Percentiles rank a stretch among this genome's conserved stretches.
phyloP scores from a whole-genome alignment of 176 grass and related monocot species.

The Juncus effusus region DNA sequence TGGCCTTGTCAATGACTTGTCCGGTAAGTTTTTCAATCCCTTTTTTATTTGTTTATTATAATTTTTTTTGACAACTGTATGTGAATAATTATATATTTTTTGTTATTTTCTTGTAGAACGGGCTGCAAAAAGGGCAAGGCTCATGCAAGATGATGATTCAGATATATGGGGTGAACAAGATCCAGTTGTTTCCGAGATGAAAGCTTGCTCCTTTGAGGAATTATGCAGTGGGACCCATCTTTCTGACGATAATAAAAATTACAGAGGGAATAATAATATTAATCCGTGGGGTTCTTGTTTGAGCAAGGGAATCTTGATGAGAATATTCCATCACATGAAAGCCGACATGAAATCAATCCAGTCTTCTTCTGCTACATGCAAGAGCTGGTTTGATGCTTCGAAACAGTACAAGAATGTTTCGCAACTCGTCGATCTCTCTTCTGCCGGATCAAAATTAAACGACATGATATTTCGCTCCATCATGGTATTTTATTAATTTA shows the following conservation, averaged over 20 bases:
- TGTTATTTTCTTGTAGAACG: conserved; percentile 47
- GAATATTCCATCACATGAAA: conserved; percentile 89
- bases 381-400: conserved; percentile 52
- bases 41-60: conserved; percentile 17
- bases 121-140: conserved; percentile 66
- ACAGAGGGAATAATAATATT: conserved; percentile 27
- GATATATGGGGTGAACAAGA: conserved; percentile 51
- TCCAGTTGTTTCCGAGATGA: conserved; percentile 51
- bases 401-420: conserved; percentile 69
- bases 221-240: conserved; percentile 40
- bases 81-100: background rate
- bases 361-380: conserved; percentile 78
- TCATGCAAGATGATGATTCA: conserved; percentile 55
- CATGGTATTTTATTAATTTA: conserved; percentile 59
- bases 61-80: background rate
- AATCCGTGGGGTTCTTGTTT: conserved; percentile 44
- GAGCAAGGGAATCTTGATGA: conserved; percentile 53
- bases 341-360: conserved; percentile 76
- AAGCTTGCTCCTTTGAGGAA: conserved; percentile 78
- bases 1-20: conserved; percentile 33
- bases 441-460: conserved; percentile 63
- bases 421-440: conserved; percentile 73
- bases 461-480: conserved; percentile 54
- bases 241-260: conserved; percentile 34
- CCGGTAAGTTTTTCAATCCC: conserved; percentile 8